phyloP scores from a whole-genome alignment of 2,329 filamentous ascomycete species.

The Beauveria rudraprayagi region DNA sequence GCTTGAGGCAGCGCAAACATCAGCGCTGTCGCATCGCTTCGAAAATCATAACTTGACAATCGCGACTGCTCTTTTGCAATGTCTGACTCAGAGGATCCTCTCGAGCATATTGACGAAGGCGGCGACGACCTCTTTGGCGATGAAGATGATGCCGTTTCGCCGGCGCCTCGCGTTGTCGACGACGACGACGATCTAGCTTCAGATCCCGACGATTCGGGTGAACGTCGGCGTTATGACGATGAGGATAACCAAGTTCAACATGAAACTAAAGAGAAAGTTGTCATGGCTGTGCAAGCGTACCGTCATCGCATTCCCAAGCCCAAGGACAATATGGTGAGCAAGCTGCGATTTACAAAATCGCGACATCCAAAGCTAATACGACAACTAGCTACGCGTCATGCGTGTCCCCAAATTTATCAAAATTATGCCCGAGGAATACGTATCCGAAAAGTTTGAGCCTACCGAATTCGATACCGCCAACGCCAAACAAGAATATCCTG shows the following conservation, averaged over 20 bases:
- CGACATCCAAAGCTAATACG: neutral
- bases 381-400: conserved; percentile 54
- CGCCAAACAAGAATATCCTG: conserved; percentile 45
- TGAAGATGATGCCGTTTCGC: conserved; percentile 53
- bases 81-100: conserved; percentile 49
- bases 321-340: conserved; percentile 59
- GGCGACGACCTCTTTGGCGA: conserved; percentile 58
- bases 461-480: conserved; percentile 46
- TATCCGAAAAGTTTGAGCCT: conserved; percentile 57
- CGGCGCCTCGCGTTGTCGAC: conserved; percentile 53
- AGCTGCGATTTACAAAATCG: neutral
- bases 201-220: conserved; percentile 38
- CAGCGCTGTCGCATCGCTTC: neutral
- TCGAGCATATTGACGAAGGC: conserved; percentile 45
- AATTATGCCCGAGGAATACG: conserved; percentile 60
- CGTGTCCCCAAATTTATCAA: conserved; percentile 66
- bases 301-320: conserved; percentile 64
- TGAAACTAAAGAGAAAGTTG: conserved; percentile 44
- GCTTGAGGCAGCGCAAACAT: neutral
- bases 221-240: conserved; percentile 33
- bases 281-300: conserved; percentile 57
- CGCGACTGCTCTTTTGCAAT: conserved; percentile 26
- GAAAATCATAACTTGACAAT: neutral
- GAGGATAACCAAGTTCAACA: conserved; percentile 37
- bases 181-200: conserved; percentile 51